Evolutionary conservation across 768 basidiomycete species (phyloP).

Genomic region (Pleurotus tuoliensis): DNA sequence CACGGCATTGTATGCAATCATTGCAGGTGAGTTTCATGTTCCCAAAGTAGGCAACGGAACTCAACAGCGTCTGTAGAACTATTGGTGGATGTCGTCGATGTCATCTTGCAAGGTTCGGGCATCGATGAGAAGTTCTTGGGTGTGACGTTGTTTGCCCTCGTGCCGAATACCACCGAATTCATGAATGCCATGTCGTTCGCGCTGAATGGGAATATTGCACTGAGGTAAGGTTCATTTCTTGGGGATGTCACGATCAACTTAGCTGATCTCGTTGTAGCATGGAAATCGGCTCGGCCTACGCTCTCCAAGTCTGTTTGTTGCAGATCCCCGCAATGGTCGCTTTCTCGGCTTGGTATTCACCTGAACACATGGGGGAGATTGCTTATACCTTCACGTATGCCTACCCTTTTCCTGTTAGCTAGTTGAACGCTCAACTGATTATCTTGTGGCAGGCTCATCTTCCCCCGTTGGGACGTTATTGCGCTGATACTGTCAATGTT

Average conservation of each 20-base stretch:
- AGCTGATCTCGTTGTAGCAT: conserved; percentile 52
- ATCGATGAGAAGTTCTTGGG: conserved; percentile 98
- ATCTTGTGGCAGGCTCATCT: conserved; percentile 66
- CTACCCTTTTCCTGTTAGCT: too few species aligned
- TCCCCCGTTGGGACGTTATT: conserved; percentile 98
- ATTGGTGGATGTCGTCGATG: conserved; percentile 92
- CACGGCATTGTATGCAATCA: conserved; percentile 89
- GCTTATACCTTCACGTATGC: conserved; percentile 93
- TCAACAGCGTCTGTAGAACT: conserved; percentile 54
- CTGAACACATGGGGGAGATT: conserved; percentile 78
- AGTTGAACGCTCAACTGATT: too few species aligned
- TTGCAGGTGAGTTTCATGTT: conserved; percentile 69
- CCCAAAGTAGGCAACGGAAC: too few species aligned
- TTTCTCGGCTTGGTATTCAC: conserved; percentile 93
- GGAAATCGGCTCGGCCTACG: conserved; percentile 99
- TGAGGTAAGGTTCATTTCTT: conserved; percentile 56
- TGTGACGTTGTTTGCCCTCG: conserved; percentile 92
- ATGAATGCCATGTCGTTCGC: conserved; percentile 99
- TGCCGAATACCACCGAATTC: conserved; percentile 98
- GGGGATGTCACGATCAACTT: not conserved
- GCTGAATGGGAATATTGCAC: conserved; percentile 91
- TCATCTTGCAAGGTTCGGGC: conserved; percentile 83
- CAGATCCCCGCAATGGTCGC: conserved; percentile 99
- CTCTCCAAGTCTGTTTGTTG: conserved; percentile 93
- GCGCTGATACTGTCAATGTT: conserved; percentile 95